Conservation (phyloP, 2,329 filamentous ascomycete species). For the Colletotrichum simmondsii region DNA sequence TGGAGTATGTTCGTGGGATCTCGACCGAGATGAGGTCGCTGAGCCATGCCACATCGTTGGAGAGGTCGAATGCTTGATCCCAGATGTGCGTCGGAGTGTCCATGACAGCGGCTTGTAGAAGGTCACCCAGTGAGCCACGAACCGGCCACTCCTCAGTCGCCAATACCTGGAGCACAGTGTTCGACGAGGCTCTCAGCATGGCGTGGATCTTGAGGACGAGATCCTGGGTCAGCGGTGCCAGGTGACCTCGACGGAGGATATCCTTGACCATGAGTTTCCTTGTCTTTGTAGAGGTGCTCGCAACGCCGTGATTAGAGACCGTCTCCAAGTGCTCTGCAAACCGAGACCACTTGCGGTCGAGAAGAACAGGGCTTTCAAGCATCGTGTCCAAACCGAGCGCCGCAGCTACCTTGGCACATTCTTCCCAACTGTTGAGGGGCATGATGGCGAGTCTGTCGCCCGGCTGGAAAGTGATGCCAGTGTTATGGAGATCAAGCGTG, state of each 20-base stretch:
- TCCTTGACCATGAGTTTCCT: conserved; percentile 56
- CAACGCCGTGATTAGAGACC: conserved; percentile 42
- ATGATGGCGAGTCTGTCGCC: conserved; percentile 65
- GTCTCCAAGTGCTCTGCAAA: conserved; percentile 59
- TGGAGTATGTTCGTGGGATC: conserved; percentile 64
- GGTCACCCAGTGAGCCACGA: conserved; percentile 59
- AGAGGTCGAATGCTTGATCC: conserved; percentile 60
- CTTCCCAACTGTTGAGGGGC: conserved; percentile 65
- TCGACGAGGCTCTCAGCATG: conserved; percentile 60
- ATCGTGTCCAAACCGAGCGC: conserved; percentile 60
- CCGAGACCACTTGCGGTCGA: conserved; percentile 55
- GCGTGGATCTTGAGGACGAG: conserved; percentile 60
- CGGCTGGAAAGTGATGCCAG: conserved; percentile 63
- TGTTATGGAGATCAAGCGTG: conserved; percentile 62
- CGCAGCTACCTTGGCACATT: conserved; percentile 64
- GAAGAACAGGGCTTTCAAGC: conserved; percentile 52
- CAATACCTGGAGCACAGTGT: conserved; percentile 58
- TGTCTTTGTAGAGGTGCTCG: conserved; percentile 33
- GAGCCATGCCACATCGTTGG: conserved; percentile 56
- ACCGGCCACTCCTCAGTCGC: conserved; percentile 64
- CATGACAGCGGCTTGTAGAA: conserved; percentile 58
- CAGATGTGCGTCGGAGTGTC: conserved; percentile 61
- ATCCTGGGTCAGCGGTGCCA: conserved; percentile 62
- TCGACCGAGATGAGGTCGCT: conserved; percentile 58
- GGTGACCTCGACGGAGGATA: conserved; percentile 61